A percentile compares a stretch with the other conserved stretches of the same genome.
phyloP scores from a whole-genome alignment of 2,329 filamentous ascomycete species.

The Xylariaceae sp. region DNA sequence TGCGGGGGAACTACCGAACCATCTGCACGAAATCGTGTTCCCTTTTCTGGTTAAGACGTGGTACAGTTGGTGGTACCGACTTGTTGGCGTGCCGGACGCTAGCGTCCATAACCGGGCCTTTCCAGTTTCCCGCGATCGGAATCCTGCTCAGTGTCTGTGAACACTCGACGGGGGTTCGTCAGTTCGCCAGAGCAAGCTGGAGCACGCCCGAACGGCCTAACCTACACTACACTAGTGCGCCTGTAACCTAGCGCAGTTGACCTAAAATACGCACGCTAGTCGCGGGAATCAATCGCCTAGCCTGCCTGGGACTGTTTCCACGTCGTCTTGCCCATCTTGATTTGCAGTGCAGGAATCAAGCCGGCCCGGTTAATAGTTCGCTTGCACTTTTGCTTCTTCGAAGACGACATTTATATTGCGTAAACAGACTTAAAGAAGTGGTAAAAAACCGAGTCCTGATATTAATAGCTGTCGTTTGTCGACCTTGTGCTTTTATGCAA shows the following conservation, averaged over 20 bases:
- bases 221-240: slow-evolving; percentile 7
- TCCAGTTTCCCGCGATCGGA: slow-evolving; percentile 12
- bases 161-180: no score
- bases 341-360: neutral
- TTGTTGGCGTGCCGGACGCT: neutral
- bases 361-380: neutral
- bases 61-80: slow-evolving; percentile 1
- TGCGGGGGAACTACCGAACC: slow-evolving; percentile 25
- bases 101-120: neutral
- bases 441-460: neutral
- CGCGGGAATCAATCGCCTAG: neutral
- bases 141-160: slow-evolving; percentile 12
- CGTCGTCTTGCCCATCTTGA: neutral
- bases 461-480: neutral
- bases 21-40: slow-evolving; percentile 22
- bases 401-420: no score
- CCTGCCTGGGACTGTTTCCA: neutral
- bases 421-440: neutral
- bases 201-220: neutral
- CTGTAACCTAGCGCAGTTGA: neutral
- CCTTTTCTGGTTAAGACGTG: slow-evolving; percentile 22
- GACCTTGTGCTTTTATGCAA: neutral
- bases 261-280: neutral
- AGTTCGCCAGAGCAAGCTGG: no score
- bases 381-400: neutral